Base-by-base conservation (phyloP, 2,329 filamentous ascomycete species). In the Ophiostoma piceae region DNA sequence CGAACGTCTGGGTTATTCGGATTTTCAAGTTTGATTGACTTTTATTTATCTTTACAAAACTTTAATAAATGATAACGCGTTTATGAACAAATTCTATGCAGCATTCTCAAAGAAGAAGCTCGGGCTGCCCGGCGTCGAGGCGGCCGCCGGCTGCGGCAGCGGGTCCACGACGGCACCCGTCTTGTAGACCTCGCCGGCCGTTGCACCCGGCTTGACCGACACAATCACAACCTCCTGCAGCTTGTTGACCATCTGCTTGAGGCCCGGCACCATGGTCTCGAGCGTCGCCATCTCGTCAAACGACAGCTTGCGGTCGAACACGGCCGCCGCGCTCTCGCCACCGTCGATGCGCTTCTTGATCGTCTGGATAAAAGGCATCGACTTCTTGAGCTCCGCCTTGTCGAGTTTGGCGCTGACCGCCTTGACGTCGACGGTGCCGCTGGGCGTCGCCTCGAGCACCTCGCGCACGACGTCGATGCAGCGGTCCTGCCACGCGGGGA, bases 311-410 rank as follows among this genome's bases (percentile, higher is more conserved):
- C 93, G 86, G 77, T 94, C 88, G 76, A 98, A 89, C 11, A 97
- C 92, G 1, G 81, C 83, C 32, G 85, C 83, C 1, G 87, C 82
- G 16, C 83, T 81, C 80, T 94, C 88, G 72, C 91, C 90, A 67
- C 84, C 84, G 70, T 92, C 84, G 70, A 99, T 85, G 68, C 92
- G 88, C 79, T 87, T 91, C 89, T 97, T 97, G 71, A 98, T 83
- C 7, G 79, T 81, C 81, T 98, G 94, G 67, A 97, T 89, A 77
- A 97, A 98, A 0, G 95, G 95, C 94, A 98, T 98, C 2, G 93
- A 94, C 82, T 96, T 95, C 87, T 98, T 99, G 85, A 93, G 92
- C 81, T 96, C 92, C 62, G 88, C 88, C 77, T 96, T 96, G 74
- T 88, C 88, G 71, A 97, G 89, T 77, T 88, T 86, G 74, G 88